Percentiles rank a stretch among this genome's conserved stretches.
phyloP scores from a whole-genome alignment of 2,329 filamentous ascomycete species.

The Alternaria alternata region DNA sequence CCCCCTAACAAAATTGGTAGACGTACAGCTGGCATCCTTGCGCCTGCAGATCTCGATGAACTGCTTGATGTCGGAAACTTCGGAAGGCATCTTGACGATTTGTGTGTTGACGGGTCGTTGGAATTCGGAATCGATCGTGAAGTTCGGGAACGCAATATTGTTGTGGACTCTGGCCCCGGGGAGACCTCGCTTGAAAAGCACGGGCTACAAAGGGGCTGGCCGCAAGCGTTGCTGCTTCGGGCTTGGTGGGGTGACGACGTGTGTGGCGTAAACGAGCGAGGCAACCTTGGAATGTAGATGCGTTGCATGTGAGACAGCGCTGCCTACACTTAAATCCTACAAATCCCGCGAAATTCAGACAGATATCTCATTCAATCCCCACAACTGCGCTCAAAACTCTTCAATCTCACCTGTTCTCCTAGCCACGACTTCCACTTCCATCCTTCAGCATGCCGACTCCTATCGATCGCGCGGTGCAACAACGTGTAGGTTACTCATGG shows the following conservation, averaged over 20 bases:
- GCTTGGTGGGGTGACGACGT: constrained; percentile 36
- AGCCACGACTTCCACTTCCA: neutral
- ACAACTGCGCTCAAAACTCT: neutral
- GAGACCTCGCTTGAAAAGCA: constrained; percentile 46
- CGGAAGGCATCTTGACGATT: constrained; percentile 89
- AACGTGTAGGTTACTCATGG: constrained; percentile 48
- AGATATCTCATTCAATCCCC: neutral
- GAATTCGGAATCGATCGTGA: constrained; percentile 37
- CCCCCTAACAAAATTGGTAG: constrained; percentile 9
- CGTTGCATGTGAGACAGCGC: constrained; percentile 17
- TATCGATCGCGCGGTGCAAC: constrained; percentile 58
- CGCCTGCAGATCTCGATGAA: constrained; percentile 99
- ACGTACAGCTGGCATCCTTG: constrained; percentile 99
- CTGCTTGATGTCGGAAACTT: constrained; percentile 98
- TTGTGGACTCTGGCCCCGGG: constrained; percentile 33
- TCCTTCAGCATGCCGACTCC: constrained; percentile 57
- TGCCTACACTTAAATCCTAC: constrained; percentile 14
- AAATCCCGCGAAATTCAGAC: neutral
- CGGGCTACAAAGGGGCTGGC: constrained; percentile 38
- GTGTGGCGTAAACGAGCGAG: constrained; percentile 29
- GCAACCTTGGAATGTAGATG: constrained; percentile 5
- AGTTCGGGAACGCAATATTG: constrained; percentile 15
- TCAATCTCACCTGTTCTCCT: neutral
- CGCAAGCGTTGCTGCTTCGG: constrained; percentile 25
- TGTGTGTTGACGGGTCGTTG: constrained; percentile 42